Base-by-base conservation (phyloP, 345 rosid species). In the Hibiscus tridactylites region DNA sequence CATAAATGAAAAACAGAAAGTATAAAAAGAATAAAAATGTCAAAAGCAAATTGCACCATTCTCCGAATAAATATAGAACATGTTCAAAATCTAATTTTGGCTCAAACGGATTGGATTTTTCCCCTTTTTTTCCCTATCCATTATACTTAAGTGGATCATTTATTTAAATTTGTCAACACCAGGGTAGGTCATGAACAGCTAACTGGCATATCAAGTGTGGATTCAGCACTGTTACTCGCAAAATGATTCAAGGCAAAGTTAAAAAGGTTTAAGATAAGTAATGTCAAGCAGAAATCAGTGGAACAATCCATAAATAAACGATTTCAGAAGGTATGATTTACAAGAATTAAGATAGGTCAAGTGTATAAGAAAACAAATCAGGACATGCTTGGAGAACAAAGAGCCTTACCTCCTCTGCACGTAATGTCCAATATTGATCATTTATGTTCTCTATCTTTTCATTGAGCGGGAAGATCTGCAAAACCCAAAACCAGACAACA, bases 391-490 rank as follows among this genome's bases (percentile, higher is more conserved):
- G 35, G 35, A 61, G 46, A 28, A 60, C 46, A 39, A 39, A 31
- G n/a, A 21, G 17, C 74, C 75, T 77, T 74, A 80, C 94, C 94
- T 89, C 94, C 74, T 89, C 94, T 59, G 91, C 91, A 21, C 94
- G 90, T 62, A 89, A 71, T 26, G 91, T 89, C 94, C 94, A 89
- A 75, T 87, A 87, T 66, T 89, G 91, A 71, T 89, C 94, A 79
- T 89, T 89, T 64, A 89, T 87, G 76, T 83, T 89, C 81, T 89
- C 91, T 42, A 89, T 89, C 80, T 82, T 89, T 67, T 89, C 94
- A 77, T 57, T 72, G 60, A 77, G 85, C 2, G 91, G 91, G 77
- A 89, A 89, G 39, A 85, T 89, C 91, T 87, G 87, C 77, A 81
- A 73, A 47, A 65, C n/a, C 57, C 4, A 69, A 61, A 61, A 59